These are phyloP conservation scores for Neurospora pannonica DNA, from an alignment of 495 filamentous ascomycete species.

Conservation along the genomic window DNA sequence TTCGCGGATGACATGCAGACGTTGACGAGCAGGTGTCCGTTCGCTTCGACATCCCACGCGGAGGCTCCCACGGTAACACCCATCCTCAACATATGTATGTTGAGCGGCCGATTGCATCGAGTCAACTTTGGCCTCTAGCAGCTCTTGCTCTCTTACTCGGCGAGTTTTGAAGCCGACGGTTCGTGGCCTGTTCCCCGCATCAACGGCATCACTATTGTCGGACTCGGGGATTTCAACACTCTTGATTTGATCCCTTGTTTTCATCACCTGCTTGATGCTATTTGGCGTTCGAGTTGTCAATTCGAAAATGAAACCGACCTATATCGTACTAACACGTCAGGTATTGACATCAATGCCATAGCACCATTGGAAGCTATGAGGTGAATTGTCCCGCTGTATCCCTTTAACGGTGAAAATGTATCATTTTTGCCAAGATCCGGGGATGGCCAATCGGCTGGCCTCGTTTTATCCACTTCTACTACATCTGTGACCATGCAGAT, in stretches of 20 bases:
- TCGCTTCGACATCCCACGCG: constrained; percentile 4
- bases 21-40: background rate
- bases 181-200: background rate
- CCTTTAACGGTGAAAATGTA: too few species aligned
- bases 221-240: background rate
- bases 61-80: constrained; percentile 1
- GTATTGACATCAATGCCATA: background rate
- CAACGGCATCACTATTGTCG: background rate
- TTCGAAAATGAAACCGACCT: background rate
- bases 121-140: background rate
- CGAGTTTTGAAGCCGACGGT: background rate
- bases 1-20: background rate
- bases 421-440: background rate
- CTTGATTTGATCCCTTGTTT: background rate
- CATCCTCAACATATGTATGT: background rate
- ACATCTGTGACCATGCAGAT: background rate
- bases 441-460: background rate
- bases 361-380: background rate
- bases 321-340: background rate
- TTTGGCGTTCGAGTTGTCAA: background rate
- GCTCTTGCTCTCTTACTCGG: background rate
- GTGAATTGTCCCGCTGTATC: background rate
- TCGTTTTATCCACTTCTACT: background rate
- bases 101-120: background rate
- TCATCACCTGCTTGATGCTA: background rate